Evolutionary conservation across 2,329 filamentous ascomycete genomes (phyloP).

Genomic region (Penicillium oxalicum): DNA sequence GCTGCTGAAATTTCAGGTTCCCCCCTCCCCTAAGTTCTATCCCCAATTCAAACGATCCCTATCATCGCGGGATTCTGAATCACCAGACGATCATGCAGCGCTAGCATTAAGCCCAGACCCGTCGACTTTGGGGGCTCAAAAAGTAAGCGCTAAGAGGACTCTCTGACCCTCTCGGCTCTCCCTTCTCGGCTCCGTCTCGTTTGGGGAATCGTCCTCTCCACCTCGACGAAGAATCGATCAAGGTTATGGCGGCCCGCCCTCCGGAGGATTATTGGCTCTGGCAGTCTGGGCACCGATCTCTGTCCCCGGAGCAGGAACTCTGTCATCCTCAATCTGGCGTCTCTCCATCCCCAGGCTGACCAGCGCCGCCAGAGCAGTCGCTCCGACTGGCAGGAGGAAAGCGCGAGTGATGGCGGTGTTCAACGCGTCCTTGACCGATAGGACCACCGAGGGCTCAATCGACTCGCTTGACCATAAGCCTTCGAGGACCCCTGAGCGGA

Average conservation of each 20-base stretch:
- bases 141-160: too few relatives aligned
- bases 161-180: too few relatives aligned
- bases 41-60: too few relatives aligned
- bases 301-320: neutral
- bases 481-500: neutral
- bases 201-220: too few relatives aligned
- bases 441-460: neutral
- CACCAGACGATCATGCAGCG: too few relatives aligned
- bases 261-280: neutral
- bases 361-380: neutral
- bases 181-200: too few relatives aligned
- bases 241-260: neutral
- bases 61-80: too few relatives aligned
- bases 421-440: neutral
- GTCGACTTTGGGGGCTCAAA: too few relatives aligned
- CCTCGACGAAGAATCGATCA: neutral
- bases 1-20: too few relatives aligned
- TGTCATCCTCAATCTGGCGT: conserved; percentile 1
- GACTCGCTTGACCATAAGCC: neutral
- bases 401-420: neutral
- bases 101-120: too few relatives aligned
- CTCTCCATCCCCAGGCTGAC: conserved; percentile 1
- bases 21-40: too few relatives aligned
- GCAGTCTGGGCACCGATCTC: neutral
- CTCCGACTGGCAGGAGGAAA: neutral